phyloP scores from a whole-genome alignment of 78 protist species.

The Protostelium mycophagum region DNA sequence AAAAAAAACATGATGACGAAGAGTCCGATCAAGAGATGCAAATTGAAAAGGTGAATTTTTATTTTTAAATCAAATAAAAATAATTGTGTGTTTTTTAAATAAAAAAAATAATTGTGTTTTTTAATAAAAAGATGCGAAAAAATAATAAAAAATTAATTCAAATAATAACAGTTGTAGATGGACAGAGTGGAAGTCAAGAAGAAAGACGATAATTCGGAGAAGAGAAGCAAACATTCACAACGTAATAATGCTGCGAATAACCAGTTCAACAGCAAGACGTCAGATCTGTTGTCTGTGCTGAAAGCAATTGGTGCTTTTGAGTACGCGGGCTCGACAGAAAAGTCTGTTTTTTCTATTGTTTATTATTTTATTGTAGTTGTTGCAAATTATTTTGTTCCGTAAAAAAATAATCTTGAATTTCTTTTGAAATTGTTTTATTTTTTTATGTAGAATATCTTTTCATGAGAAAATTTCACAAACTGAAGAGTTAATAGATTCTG shows the following conservation, averaged over 20 bases:
- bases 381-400: too few species aligned
- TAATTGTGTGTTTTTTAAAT: neutral
- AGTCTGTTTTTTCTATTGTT: too few species aligned
- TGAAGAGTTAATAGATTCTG: conserved; percentile 33
- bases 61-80: too few species aligned
- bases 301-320: conserved; percentile 61
- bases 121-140: neutral
- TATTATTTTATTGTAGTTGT: too few species aligned
- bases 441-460: too few species aligned
- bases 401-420: too few species aligned
- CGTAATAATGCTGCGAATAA: conserved; percentile 12
- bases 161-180: too few species aligned
- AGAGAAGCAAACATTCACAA: conserved; percentile 7
- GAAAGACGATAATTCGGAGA: conserved; percentile 36
- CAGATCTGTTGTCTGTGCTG: conserved; percentile 28
- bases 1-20: conserved; percentile 11
- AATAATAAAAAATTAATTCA: neutral
- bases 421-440: too few species aligned
- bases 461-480: too few species aligned
- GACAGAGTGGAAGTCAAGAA: conserved; percentile 2
- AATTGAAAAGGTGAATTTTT: too few species aligned
- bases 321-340: neutral
- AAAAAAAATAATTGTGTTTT: neutral
- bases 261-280: conserved; percentile 31
- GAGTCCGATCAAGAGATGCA: too few species aligned